Evolutionary conservation across 2,329 filamentous ascomycete species (phyloP).

Genomic region (Exophiala calicioides): DNA sequence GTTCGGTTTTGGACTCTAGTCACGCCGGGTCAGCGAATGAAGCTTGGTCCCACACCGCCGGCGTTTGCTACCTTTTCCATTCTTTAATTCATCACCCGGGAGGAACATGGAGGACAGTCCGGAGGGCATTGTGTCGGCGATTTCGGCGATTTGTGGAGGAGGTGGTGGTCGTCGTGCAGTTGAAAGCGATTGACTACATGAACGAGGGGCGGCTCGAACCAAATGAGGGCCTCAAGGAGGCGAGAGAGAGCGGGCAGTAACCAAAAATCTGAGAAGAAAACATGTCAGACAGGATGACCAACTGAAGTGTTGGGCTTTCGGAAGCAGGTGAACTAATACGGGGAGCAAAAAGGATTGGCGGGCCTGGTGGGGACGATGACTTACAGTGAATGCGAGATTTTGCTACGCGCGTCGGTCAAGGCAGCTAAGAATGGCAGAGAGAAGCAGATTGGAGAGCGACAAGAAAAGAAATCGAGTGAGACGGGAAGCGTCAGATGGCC

Average conservation of each 20-base stretch:
- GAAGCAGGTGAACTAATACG: constrained; percentile 24
- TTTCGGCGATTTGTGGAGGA: no score
- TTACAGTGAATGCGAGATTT: constrained; percentile 20
- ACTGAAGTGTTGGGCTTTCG: not conserved
- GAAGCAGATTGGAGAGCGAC: constrained; percentile 13
- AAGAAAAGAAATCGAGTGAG: constrained; percentile 13
- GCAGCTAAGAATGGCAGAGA: constrained; percentile 10
- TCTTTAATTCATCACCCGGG: constrained; percentile 27
- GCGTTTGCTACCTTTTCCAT: constrained; percentile 24
- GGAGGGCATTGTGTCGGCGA: constrained; percentile 26
- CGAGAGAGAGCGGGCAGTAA: constrained; percentile 9
- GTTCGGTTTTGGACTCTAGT: constrained; percentile 36
- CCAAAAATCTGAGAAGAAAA: constrained; percentile 12
- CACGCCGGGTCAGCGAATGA: constrained; percentile 10
- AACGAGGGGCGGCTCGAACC: constrained; percentile 16
- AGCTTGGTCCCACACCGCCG: not conserved
- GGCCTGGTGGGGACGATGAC: constrained; percentile 13
- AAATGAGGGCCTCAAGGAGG: constrained; percentile 1
- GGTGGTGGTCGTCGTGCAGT: constrained; percentile 1
- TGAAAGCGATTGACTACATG: constrained; percentile 20
- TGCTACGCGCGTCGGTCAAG: constrained; percentile 12
- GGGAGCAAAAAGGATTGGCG: constrained; percentile 18
- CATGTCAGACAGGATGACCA: constrained; percentile 17
- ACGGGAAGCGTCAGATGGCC: constrained; percentile 10
- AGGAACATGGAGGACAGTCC: constrained; percentile 29